Conservation (phyloP, 495 filamentous ascomycete species). For the Podospora sp. region DNA sequence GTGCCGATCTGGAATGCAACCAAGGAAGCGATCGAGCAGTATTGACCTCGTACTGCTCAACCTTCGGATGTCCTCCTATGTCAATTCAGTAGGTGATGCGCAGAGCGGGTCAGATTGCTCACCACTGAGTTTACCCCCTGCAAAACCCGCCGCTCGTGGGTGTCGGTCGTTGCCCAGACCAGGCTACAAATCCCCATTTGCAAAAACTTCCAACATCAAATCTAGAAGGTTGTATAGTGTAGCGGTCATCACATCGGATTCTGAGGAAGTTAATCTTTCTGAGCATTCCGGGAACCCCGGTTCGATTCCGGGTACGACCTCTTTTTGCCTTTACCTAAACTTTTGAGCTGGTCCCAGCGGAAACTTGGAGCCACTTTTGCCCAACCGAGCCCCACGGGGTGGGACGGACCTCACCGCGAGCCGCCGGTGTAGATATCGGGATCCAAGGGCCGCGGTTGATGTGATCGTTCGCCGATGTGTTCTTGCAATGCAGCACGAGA, state of each 20-base stretch:
- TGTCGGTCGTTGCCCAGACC: too few relatives aligned
- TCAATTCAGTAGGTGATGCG: too few relatives aligned
- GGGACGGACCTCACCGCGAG: not conserved
- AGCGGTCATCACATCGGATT: not conserved
- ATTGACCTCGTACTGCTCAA: not conserved
- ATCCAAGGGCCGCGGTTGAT: not conserved
- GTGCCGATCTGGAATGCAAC: not conserved
- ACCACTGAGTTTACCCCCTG: too few relatives aligned
- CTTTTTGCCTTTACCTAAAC: not conserved
- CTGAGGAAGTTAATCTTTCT: not conserved
- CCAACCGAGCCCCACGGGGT: not conserved
- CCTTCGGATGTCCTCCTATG: not conserved
- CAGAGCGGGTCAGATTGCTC: too few relatives aligned
- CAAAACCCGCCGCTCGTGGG: too few relatives aligned
- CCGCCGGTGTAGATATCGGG: not conserved
- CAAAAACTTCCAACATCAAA: not conserved
- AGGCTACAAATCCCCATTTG: not conserved
- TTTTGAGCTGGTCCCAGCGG: too few relatives aligned
- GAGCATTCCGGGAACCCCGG: conserved; percentile 34
- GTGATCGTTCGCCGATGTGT: not conserved
- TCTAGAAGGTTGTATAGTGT: not conserved
- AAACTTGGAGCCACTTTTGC: too few relatives aligned
- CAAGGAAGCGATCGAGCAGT: not conserved
- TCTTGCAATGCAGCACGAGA: not conserved
- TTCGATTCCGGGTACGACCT: conserved; percentile 42